A percentile compares a stretch with the other conserved stretches of the same genome.
phyloP scores from a whole-genome alignment of 2,329 filamentous ascomycete genomes.

The Aspergillus costaricaensis region DNA sequence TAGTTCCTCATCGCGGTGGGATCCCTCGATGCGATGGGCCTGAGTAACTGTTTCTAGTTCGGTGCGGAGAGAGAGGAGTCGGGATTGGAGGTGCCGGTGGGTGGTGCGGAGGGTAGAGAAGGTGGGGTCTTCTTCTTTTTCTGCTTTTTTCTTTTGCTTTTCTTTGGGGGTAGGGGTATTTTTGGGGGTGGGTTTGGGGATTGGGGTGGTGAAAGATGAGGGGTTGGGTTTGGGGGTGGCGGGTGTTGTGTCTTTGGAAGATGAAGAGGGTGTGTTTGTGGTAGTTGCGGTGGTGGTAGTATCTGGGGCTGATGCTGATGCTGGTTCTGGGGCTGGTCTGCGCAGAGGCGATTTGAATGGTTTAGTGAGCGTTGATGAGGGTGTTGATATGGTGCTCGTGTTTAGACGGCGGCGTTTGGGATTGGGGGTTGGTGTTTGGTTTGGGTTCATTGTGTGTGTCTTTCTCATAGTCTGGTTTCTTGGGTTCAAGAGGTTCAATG shows the following conservation, averaged over 20 bases:
- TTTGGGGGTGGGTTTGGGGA: neutral
- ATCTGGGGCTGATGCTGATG: slow-evolving; percentile 13
- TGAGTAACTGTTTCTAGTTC: slow-evolving; percentile 56
- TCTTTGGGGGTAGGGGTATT: slow-evolving; percentile 25
- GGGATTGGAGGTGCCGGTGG: slow-evolving; percentile 35
- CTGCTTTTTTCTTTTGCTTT: slow-evolving; percentile 28
- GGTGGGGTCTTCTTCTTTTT: slow-evolving; percentile 8
- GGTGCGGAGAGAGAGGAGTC: slow-evolving; percentile 33
- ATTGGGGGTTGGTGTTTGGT: neutral
- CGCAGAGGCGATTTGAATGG: slow-evolving; percentile 73
- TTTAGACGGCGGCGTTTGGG: slow-evolving; percentile 65
- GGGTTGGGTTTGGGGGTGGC: neutral
- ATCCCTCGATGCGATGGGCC: slow-evolving; percentile 53
- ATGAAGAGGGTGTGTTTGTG: slow-evolving; percentile 22
- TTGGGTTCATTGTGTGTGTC: neutral
- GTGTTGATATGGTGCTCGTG: slow-evolving; percentile 25
- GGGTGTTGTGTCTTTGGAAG: slow-evolving; percentile 22
- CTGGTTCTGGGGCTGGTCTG: slow-evolving; percentile 32
- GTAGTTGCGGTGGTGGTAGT: neutral
- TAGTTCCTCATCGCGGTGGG: slow-evolving; percentile 56
- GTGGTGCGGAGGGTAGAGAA: slow-evolving; percentile 36
- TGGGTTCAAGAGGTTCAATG: too few relatives aligned
- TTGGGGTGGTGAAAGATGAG: neutral
- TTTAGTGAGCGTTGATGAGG: slow-evolving; percentile 59
- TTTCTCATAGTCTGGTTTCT: too few relatives aligned